These are phyloP conservation scores for Escallonia rubra DNA, from an alignment of 129 eudicot genomes.

Conservation along the genomic window DNA sequence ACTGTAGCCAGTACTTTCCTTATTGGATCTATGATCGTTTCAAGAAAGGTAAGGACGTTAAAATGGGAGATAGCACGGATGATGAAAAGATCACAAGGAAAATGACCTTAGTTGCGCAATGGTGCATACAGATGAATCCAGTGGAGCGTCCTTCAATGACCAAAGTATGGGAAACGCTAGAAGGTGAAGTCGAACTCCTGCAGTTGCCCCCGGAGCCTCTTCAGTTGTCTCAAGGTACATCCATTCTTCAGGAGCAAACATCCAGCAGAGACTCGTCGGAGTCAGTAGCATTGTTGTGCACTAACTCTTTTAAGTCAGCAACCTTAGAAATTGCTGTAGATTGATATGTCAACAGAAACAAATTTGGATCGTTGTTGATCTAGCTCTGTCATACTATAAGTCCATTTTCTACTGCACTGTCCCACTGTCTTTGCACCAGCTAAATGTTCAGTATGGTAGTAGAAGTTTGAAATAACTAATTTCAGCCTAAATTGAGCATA, in stretches of 20 bases:
- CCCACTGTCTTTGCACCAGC: too few relatives aligned
- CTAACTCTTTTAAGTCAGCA: neutral
- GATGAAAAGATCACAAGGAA: neutral
- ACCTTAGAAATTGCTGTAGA: neutral
- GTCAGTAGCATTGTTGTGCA: neutral
- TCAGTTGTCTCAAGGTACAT: neutral
- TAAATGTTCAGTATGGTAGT: too few relatives aligned
- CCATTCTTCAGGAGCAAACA: neutral
- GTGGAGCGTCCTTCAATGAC: slow-evolving; percentile 5
- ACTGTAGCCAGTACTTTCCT: slow-evolving; percentile 7
- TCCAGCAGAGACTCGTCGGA: neutral
- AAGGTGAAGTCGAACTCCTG: neutral
- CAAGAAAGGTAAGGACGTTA: neutral
- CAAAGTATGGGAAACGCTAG: slow-evolving; percentile 1
- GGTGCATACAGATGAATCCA: slow-evolving; percentile 6
- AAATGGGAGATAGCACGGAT: neutral
- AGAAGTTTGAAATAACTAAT: too few relatives aligned
- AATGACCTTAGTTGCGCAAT: neutral
- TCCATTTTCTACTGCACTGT: too few relatives aligned
- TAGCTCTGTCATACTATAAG: too few relatives aligned
- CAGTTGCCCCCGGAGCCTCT: slow-evolving; percentile 6
- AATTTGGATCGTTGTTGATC: too few relatives aligned
- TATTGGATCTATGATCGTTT: slow-evolving; percentile 5
- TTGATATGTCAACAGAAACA: neutral
- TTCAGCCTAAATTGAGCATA: too few relatives aligned